phyloP scores from a whole-genome alignment of 1,139 yeast genomes.

The Magnusiomyces sp. region DNA sequence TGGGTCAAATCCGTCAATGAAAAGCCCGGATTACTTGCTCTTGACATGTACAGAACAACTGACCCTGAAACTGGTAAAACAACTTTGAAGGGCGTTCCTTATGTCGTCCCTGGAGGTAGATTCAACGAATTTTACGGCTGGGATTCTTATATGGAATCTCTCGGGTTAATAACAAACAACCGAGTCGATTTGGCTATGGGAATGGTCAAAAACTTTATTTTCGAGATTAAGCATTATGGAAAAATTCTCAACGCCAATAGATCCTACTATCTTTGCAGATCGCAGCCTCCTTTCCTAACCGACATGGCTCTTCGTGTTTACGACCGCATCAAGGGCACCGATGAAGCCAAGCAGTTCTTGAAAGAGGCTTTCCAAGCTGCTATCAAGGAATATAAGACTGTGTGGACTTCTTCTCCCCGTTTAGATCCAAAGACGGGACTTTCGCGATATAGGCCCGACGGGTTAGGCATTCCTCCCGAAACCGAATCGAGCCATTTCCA shows the following conservation, averaged over 20 bases:
- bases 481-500: slow-evolving; percentile 88
- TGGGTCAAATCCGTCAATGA: slow-evolving; percentile 70
- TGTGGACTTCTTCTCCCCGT: slow-evolving; percentile 75
- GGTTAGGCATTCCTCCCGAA: slow-evolving; percentile 91
- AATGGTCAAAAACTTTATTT: slow-evolving; percentile 87
- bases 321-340: slow-evolving; percentile 40
- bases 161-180: slow-evolving; percentile 69
- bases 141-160: slow-evolving; percentile 92
- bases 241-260: slow-evolving; percentile 92
- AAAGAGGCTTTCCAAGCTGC: slow-evolving; percentile 65
- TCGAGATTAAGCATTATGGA: slow-evolving; percentile 84
- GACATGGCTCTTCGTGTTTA: slow-evolving; percentile 80
- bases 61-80: slow-evolving; percentile 42
- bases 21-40: slow-evolving; percentile 78
- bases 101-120: slow-evolving; percentile 95
- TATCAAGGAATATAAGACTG: slow-evolving; percentile 72
- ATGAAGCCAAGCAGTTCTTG: slow-evolving; percentile 50
- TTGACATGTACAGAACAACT: slow-evolving; percentile 47
- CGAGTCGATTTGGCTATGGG: slow-evolving; percentile 68
- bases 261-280: slow-evolving; percentile 80
- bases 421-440: slow-evolving; percentile 68
- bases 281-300: slow-evolving; percentile 97
- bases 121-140: slow-evolving; percentile 96
- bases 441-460: slow-evolving; percentile 86
- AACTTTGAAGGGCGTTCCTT: slow-evolving; percentile 59